Evolutionary conservation across 2,329 filamentous ascomycete genomes (phyloP).

Genomic region (Alternaria sp.): DNA sequence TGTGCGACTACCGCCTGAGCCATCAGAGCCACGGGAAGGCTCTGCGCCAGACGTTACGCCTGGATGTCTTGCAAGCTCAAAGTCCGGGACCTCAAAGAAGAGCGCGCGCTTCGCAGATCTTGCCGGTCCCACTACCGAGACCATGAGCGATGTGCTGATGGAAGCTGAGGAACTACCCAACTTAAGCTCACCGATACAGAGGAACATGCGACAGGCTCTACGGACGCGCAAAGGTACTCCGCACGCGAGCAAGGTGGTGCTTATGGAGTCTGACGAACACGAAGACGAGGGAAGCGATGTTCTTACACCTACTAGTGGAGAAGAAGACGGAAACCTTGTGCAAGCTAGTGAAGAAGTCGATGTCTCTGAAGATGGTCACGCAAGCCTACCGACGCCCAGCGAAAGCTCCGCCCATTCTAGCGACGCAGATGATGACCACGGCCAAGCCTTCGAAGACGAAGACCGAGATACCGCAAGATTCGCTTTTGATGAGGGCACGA

Average conservation of each 20-base stretch:
- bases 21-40: conserved; percentile 5
- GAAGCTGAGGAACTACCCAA: conserved; percentile 18
- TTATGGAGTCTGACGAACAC: conserved; percentile 33
- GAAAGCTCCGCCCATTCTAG: conserved; percentile 13
- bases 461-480: conserved; percentile 34
- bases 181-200: conserved; percentile 24
- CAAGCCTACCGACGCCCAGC: conserved; percentile 13
- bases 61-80: conserved; percentile 2
- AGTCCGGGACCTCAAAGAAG: conserved; percentile 18
- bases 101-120: conserved; percentile 16
- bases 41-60: conserved; percentile 18
- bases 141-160: conserved; percentile 20
- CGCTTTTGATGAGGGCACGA: conserved; percentile 45
- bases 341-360: conserved; percentile 1
- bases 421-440: conserved; percentile 5
- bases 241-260: conserved; percentile 30
- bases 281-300: conserved; percentile 34
- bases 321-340: conserved; percentile 27
- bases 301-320: conserved; percentile 38
- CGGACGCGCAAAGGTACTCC: conserved; percentile 43
- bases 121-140: conserved; percentile 18
- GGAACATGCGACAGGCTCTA: conserved; percentile 26
- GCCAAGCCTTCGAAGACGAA: conserved; percentile 22
- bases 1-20: conserved; percentile 30
- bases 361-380: neutral